These are phyloP conservation scores for Mastigamoeba balamuthi DNA, from an alignment of 78 protist genomes.

Conservation along the genomic window DNA sequence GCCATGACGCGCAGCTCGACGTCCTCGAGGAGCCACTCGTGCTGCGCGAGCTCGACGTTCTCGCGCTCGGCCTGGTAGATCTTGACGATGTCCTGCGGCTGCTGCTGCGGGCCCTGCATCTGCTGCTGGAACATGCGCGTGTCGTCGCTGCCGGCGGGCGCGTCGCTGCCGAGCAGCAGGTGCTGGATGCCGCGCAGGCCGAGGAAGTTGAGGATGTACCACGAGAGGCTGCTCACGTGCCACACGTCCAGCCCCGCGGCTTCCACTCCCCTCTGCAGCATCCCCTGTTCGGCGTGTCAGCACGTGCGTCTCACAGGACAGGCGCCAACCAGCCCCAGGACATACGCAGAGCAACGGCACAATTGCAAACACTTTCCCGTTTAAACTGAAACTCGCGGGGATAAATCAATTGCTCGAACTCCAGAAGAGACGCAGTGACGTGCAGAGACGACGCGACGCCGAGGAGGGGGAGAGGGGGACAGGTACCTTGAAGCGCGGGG, in stretches of 20 bases:
- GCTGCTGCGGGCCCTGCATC: background rate
- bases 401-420: too few relatives aligned
- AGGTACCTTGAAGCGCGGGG: constrained; percentile 16
- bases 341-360: too few relatives aligned
- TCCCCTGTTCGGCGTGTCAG: background rate
- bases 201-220: constrained; percentile 20
- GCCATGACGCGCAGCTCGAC: background rate
- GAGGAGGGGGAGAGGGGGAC: background rate
- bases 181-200: constrained; percentile 33
- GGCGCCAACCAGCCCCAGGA: too few relatives aligned
- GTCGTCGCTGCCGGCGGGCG: background rate
- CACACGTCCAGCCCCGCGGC: constrained; percentile 20
- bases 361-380: too few relatives aligned
- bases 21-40: background rate
- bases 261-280: constrained; percentile 53
- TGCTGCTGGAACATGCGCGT: background rate
- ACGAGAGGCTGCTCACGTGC: constrained; percentile 39
- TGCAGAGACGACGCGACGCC: too few relatives aligned
- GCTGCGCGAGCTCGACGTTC: background rate
- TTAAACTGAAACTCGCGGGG: too few relatives aligned
- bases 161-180: background rate
- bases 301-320: background rate
- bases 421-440: too few relatives aligned
- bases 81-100: background rate
- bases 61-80: background rate